Base-by-base conservation (phyloP, 768 basidiomycete species). In the Suillus discolor region DNA sequence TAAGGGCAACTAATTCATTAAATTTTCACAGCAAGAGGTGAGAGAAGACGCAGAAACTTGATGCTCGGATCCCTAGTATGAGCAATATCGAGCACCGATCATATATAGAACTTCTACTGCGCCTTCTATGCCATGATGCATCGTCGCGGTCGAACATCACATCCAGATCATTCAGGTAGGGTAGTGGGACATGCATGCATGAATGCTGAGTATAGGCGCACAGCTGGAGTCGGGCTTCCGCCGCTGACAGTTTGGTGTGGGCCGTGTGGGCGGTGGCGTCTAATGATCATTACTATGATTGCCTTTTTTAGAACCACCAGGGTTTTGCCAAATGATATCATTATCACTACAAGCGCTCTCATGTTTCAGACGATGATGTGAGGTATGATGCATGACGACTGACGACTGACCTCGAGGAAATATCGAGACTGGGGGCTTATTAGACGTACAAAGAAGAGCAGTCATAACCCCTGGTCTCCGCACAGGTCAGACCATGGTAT, bases 231-330 rank as follows among this genome's bases (percentile, higher is more conserved):
- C 55, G 55, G 55, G 36, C 54, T 55, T 55, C 54, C 54, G 54
- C 31, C 9, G 8, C 12, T 45, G 44, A 45, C 47, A 49, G 47
- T n/a, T 39, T 39, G 38, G 11, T 39, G 13, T 39, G 13, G 38
- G 11, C 13, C 38, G 31, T 44, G 44, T 18, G 20, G 45, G 20
- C 45, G 20, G 45, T 45, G 20, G 45, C n/a, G 45, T 3, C 45
- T 8, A 47, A 11, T 47, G n/a, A 51, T 57, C 53, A 70, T 61
- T 54, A 74, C 66, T 71, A 69, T 64, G 18, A 61, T 62, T 76
- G 66, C 75, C 64, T 70, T 68, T 69, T 74, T 65, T 47, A 67
- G 66, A 64, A 25, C n/a, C 12, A 39, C 57, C 57, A 57, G n/a
- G 20, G n/a, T 57, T 38, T 38, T 57, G 55, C 36, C 6, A 57